A percentile compares a stretch with the other conserved stretches of the same genome.
phyloP scores from a whole-genome alignment of 495 filamentous ascomycete genomes.

The Neurospora pannonica region DNA sequence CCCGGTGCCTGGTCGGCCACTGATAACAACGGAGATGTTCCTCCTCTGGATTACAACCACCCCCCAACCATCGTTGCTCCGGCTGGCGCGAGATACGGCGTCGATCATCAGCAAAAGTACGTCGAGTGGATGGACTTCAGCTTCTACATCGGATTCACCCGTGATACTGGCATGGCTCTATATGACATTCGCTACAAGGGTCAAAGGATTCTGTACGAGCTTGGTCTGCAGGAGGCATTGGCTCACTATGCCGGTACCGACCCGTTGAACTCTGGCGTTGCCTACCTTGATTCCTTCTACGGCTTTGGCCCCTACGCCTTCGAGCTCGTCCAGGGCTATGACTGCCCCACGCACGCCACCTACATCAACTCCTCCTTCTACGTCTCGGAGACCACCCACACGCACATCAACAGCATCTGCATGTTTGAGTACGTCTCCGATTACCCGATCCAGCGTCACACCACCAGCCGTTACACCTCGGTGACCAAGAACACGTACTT shows the following conservation, averaged over 20 bases:
- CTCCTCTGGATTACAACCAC: constrained; percentile 25
- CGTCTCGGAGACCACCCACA: constrained; percentile 28
- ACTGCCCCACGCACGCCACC: constrained; percentile 41
- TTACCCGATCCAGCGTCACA: constrained; percentile 38
- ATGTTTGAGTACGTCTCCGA: constrained; percentile 40
- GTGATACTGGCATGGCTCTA: constrained; percentile 36
- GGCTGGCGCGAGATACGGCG: constrained; percentile 26
- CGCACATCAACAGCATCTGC: constrained; percentile 37
- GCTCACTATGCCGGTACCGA: constrained; percentile 45
- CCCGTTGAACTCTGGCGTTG: constrained; percentile 31
- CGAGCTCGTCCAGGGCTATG: constrained; percentile 41
- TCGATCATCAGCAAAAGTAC: constrained; percentile 38
- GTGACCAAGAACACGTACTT: constrained; percentile 40
- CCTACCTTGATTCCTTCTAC: constrained; percentile 38
- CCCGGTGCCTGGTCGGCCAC: constrained; percentile 38
- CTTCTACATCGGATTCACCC: constrained; percentile 39
- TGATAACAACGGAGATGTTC: constrained; percentile 22
- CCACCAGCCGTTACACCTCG: constrained; percentile 19
- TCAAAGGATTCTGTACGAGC: constrained; percentile 45
- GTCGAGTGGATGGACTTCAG: constrained; percentile 45
- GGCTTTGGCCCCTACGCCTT: constrained; percentile 38
- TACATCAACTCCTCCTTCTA: constrained; percentile 35
- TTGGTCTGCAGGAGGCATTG: constrained; percentile 46
- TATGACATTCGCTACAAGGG: constrained; percentile 45
- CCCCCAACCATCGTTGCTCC: constrained; percentile 32